Evolutionary conservation across 306 rosid genomes (phyloP).

Genomic region (Medicago ruthenica): DNA sequence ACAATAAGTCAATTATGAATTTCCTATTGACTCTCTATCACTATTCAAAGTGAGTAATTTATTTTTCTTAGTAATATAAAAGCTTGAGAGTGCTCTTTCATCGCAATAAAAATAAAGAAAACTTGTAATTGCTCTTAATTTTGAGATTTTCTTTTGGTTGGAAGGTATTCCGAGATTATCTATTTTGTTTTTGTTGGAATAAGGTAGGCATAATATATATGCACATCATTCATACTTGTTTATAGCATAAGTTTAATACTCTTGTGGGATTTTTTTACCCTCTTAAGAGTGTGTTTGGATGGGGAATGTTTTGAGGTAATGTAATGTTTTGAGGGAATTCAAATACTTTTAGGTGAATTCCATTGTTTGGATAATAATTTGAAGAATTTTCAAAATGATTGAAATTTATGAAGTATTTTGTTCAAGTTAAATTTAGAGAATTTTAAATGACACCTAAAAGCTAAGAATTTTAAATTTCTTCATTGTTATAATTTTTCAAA

Average conservation of each 20-base stretch:
- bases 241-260: background rate
- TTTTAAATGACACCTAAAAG: too few relatives aligned
- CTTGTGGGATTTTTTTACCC: background rate
- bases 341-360: too few relatives aligned
- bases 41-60: background rate
- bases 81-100: background rate
- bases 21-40: background rate
- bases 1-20: too few relatives aligned
- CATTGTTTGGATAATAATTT: too few relatives aligned
- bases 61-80: background rate
- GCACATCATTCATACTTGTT: background rate
- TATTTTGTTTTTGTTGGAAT: background rate
- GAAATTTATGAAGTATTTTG: too few relatives aligned
- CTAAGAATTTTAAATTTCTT: too few relatives aligned
- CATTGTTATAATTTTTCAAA: too few relatives aligned
- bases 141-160: background rate
- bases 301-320: too few relatives aligned
- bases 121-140: constrained; percentile 3
- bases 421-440: too few relatives aligned
- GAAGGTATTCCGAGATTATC: background rate
- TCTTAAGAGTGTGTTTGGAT: too few relatives aligned
- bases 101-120: background rate
- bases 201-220: background rate
- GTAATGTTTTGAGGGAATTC: too few relatives aligned
- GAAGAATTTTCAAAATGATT: too few relatives aligned